Base-by-base conservation (phyloP, 2,329 filamentous ascomycete genomes). In the Bipolaris oryzae region DNA sequence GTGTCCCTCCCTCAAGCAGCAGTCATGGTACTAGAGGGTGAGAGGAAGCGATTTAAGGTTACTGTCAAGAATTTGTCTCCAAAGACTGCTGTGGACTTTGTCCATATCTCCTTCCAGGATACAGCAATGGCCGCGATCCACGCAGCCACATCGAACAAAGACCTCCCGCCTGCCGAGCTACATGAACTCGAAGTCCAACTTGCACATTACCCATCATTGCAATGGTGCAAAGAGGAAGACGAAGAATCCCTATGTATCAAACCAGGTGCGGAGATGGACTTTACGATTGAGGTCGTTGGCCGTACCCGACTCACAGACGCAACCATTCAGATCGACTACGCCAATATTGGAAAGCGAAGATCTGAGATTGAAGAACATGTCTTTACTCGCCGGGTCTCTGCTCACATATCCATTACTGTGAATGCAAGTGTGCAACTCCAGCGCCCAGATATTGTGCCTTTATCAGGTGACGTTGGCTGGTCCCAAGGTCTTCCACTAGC, bases 1-100 rank as follows among this genome's bases (percentile, higher is more conserved):
- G 89, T 89, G 3, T 91, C 89, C 11, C 82, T 97, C 1, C 86
- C 89, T 0, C 93, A 97, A 69, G 91, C 90, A 20, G 90, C 92
- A 9, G 80, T 96, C 34, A 97, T 96, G 92, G 84, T 99, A 10
- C 81, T 99, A 5, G 94, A 98, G 77, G 95, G 95, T 41, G 94
- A 99, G 76, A 85, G 84, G 20, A 88, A 87, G 65, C 80, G 81
- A 0, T 96, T 98, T 70, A 88, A 85, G 0, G 83, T 97, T 15
- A 93, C 89, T 0, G 79, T 98, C 13, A 85, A 89, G 63, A 99
- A 99, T 63, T 80, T 86, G 7, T 95, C 92, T 0, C 64, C 58
- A 18, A 74, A 82, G 0, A 92, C 89, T 1, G 82, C 91, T 1
- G 91, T 91, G 1, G 91, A 96, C 70, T 88, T 98, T 53, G 79